These are phyloP conservation scores for Fraxinus excelsior DNA, from an alignment of 257 asterid species.

Conservation along the genomic window DNA sequence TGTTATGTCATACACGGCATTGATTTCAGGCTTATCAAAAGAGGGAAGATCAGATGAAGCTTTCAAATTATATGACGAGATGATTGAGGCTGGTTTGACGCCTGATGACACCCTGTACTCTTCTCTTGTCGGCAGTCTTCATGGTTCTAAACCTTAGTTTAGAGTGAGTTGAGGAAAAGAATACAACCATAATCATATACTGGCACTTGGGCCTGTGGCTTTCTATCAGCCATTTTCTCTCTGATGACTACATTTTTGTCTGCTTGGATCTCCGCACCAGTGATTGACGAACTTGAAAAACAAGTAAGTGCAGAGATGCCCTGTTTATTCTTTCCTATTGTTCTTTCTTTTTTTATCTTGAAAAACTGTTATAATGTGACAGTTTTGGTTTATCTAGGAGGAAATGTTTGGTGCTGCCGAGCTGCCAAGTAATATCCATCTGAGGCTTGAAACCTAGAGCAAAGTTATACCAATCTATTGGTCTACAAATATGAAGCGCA, in stretches of 20 bases:
- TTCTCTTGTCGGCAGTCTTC: constrained; percentile 89
- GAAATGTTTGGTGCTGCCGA: no score
- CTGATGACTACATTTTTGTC: background rate
- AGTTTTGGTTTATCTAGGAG: background rate
- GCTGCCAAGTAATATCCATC: background rate
- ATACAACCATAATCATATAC: background rate
- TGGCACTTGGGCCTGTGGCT: background rate
- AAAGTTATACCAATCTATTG: background rate
- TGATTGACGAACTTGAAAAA: background rate
- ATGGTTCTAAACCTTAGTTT: constrained; percentile 28
- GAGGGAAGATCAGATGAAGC: constrained; percentile 86
- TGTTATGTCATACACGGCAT: constrained; percentile 57
- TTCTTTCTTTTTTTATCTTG: background rate
- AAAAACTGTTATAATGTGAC: background rate
- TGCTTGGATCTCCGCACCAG: background rate
- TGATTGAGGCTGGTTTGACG: constrained; percentile 65
- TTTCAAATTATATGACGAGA: constrained; percentile 71
- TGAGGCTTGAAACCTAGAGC: background rate
- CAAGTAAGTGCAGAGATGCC: background rate
- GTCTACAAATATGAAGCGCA: background rate
- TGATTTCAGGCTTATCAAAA: constrained; percentile 72
- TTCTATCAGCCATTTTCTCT: background rate
- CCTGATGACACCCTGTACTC: constrained; percentile 71
- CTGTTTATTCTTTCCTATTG: background rate
- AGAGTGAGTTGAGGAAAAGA: background rate